Evolutionary conservation across 306 rosid species (phyloP), one percentile per base, ranked within the genome.

Genomic region (Dalbergia cochinchinensis): DNA sequence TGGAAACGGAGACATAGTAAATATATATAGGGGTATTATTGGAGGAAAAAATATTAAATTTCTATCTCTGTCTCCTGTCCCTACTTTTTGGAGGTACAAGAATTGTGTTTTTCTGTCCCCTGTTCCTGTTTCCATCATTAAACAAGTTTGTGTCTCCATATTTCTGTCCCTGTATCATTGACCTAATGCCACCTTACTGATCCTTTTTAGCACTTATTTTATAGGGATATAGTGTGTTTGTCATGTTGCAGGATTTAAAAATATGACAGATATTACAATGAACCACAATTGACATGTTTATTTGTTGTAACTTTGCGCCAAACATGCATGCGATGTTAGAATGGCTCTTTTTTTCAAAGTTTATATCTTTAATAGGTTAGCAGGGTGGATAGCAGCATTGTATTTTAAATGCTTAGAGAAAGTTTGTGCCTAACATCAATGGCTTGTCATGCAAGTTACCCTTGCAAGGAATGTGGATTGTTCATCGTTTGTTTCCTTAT

Each of bases 381-480:
- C 16, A 14, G 65, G 50, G 66, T 50, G 61, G 65, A 15, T 37
- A 53, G 34, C 15, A 60, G 50, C 54, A 26, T 19, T n/a, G 54
- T 19, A 51, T 51, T 48, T 5, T 34, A n/a, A 54, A 3, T 39
- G 22, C 44, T 39, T 55, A 22, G 65, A 65, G 41, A 37, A 37
- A 12, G 10, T 55, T 65, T 22, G 70, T 61, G 26, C 33, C 73
- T 34, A 61, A 61, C 18, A 26, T 42, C 16, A 31, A 16, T 14
- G 6, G 15, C 18, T 63, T 33, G 11, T 60, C 69, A 45, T 31
- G 51, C 26, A 42, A 22, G 58, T 72, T 22, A 60, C n/a, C 44
- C 44, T 48, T 63, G 50, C 48, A 19, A 51, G 37, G 55, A 51
- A 71, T 41, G 70, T 72, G 69, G 41, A 39, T 53, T 80, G 10